These are phyloP conservation scores for Barbatosphaeria neglecta DNA, from an alignment of 495 filamentous ascomycete species.

Conservation along the genomic window DNA sequence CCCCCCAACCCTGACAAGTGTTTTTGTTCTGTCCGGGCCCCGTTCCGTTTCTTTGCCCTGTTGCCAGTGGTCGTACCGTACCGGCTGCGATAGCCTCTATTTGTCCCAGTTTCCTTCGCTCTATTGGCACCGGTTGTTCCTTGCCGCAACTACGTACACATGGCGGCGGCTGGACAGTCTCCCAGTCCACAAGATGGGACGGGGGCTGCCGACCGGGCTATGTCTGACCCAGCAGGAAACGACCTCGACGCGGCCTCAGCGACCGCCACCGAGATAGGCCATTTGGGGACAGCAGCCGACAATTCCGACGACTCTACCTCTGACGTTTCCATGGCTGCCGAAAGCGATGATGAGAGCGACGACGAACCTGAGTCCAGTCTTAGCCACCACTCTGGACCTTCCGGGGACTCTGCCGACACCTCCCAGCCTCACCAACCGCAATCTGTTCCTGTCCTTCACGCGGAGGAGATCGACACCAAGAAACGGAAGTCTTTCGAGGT, in stretches of 20 bases:
- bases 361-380: no score
- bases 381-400: background rate
- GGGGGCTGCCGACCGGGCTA: background rate
- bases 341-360: background rate
- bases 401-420: background rate
- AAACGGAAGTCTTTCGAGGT: background rate
- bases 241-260: background rate
- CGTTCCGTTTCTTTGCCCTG: background rate
- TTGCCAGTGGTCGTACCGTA: background rate
- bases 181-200: background rate
- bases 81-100: background rate
- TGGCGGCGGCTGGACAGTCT: background rate
- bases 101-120: background rate
- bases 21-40: background rate
- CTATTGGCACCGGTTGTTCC: background rate
- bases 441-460: background rate
- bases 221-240: background rate
- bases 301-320: background rate
- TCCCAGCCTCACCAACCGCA: background rate
- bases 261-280: background rate
- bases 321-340: background rate
- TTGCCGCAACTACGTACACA: no score
- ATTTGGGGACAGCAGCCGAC: background rate
- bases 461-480: background rate
- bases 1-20: background rate